phyloP scores from a whole-genome alignment of 345 rosid genomes.

The Abelmoschus esculentus region DNA sequence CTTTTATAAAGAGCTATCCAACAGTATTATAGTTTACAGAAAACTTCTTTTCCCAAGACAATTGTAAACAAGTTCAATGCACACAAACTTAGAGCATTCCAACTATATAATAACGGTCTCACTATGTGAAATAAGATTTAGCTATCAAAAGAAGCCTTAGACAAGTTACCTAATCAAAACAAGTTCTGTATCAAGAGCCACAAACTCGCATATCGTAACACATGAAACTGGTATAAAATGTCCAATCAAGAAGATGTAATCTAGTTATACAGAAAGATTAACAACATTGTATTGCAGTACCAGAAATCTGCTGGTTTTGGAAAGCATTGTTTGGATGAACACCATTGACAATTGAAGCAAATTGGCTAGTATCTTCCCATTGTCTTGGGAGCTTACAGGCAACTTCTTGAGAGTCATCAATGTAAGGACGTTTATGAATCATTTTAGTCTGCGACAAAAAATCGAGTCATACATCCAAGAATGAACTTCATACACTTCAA shows the following conservation, averaged over 20 bases:
- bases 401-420: slow-evolving; percentile 31
- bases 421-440: slow-evolving; percentile 46
- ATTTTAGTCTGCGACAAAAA: slow-evolving; percentile 27
- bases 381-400: slow-evolving; percentile 39
- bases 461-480: not conserved
- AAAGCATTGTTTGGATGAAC: slow-evolving; percentile 13
- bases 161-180: too few relatives aligned
- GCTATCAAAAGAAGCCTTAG: too few relatives aligned
- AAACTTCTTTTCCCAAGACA: too few relatives aligned
- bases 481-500: not conserved
- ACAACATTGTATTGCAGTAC: slow-evolving; percentile 18
- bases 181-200: not conserved
- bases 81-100: too few relatives aligned
- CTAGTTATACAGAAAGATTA: not conserved
- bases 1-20: not conserved
- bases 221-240: not conserved
- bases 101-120: too few relatives aligned
- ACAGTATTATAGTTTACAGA: not conserved
- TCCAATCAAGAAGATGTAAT: not conserved
- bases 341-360: slow-evolving; percentile 14
- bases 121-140: too few relatives aligned
- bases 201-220: not conserved
- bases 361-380: slow-evolving; percentile 23
- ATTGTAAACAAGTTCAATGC: too few relatives aligned
- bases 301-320: slow-evolving; percentile 21